Evolutionary conservation across 164 flowering plant genomes (phyloP).

Genomic region (Tetracentron sinense): DNA sequence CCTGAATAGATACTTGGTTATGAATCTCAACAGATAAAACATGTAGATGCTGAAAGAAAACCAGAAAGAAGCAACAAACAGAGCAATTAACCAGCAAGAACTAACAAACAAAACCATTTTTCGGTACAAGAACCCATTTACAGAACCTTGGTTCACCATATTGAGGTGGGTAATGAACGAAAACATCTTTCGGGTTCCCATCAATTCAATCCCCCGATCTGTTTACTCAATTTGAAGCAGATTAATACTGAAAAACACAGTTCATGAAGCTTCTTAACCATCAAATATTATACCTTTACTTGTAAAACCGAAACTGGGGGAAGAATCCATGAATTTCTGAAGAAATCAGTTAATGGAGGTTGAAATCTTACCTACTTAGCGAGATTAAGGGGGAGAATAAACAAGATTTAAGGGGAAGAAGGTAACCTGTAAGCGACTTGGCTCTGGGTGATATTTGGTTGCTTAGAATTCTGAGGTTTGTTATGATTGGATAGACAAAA

Average conservation of each 20-base stretch:
- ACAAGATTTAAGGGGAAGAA: constrained; percentile 8
- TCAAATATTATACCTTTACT: not conserved
- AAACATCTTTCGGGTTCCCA: constrained; percentile 11
- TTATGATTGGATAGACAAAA: not conserved
- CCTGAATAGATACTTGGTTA: constrained; percentile 37
- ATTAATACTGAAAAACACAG: not conserved
- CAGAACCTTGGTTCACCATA: constrained; percentile 15
- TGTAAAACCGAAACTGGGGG: not conserved
- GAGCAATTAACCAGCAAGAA: constrained; percentile 40
- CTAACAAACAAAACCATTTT: constrained; percentile 28
- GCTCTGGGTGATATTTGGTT: not conserved
- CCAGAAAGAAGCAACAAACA: constrained; percentile 32
- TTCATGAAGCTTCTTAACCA: not conserved
- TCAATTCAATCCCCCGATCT: constrained; percentile 6
- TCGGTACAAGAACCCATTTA: constrained; percentile 15
- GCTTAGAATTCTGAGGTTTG: constrained; percentile 6
- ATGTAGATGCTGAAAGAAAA: constrained; percentile 23
- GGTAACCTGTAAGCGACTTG: constrained; percentile 9
- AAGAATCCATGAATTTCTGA: not conserved
- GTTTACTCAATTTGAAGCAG: constrained; percentile 4
- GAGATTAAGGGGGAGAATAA: constrained; percentile 9
- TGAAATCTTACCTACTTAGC: constrained; percentile 9
- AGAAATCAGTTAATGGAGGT: not conserved
- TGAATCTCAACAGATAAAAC: constrained; percentile 25
- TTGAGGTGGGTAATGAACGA: constrained; percentile 8